Evolutionary conservation across 2,329 filamentous ascomycete species (phyloP).

Genomic region (Setomelanomma holmii): DNA sequence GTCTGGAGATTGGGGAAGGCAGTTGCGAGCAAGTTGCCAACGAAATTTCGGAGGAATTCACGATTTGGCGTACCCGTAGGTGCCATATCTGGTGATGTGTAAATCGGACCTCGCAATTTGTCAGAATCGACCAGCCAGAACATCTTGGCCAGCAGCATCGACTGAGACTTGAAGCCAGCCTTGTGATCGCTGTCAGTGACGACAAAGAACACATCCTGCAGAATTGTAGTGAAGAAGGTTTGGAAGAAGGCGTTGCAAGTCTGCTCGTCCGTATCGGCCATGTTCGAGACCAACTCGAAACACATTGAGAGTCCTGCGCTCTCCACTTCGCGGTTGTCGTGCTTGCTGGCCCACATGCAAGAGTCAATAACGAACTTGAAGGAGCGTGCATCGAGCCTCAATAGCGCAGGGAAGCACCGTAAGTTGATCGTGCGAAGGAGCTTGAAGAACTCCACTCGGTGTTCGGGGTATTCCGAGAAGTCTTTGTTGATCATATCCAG

Average conservation of each 20-base stretch:
- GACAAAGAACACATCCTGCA: conserved; percentile 98
- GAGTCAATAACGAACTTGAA: conserved; percentile 99
- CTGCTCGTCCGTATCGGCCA: conserved; percentile 85
- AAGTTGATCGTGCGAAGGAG: conserved; percentile 94
- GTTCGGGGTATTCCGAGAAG: conserved; percentile 98
- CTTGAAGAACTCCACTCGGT: conserved; percentile 99
- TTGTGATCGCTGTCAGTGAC: conserved; percentile 98
- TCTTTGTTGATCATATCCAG: conserved; percentile 99
- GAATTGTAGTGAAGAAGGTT: conserved; percentile 92
- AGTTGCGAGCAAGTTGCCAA: conserved; percentile 81
- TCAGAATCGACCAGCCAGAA: conserved; percentile 92
- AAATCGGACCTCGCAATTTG: conserved; percentile 93
- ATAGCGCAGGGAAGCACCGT: conserved; percentile 92
- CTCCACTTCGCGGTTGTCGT: conserved; percentile 98
- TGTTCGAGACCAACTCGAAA: conserved; percentile 95
- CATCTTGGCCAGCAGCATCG: conserved; percentile 90
- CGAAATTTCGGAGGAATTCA: conserved; percentile 89
- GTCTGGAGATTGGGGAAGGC: conserved; percentile 93
- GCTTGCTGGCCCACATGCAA: conserved; percentile 99
- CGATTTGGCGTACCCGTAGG: conserved; percentile 83
- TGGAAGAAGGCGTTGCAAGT: conserved; percentile 97
- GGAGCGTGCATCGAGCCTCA: conserved; percentile 93
- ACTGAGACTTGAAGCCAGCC: conserved; percentile 98
- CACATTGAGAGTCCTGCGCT: conserved; percentile 98
- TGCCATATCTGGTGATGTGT: conserved; percentile 78